Evolutionary conservation across 148 eudicot genomes (phyloP).

Genomic region (Arbutus unedo): DNA sequence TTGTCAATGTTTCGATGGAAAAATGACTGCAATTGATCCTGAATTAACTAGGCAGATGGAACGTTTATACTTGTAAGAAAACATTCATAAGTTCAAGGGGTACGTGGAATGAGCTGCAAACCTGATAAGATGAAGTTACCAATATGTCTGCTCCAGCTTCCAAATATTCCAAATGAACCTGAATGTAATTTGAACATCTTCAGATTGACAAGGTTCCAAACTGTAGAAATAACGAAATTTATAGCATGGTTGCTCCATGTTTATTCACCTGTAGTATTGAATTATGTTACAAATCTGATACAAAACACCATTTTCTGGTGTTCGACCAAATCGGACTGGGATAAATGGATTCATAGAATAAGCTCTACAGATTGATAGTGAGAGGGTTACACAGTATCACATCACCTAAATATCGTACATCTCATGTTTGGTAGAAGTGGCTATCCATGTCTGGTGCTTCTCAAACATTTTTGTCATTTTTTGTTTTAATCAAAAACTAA

Average conservation of each 20-base stretch:
- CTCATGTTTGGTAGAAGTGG: background rate
- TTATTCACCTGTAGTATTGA: background rate
- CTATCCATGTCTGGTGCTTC: background rate
- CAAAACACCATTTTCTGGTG: background rate
- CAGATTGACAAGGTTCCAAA: slow-evolving; percentile 7
- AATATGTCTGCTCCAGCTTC: slow-evolving; percentile 89
- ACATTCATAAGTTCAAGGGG: background rate
- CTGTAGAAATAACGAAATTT: background rate
- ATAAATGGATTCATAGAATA: background rate
- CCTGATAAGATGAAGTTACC: slow-evolving; percentile 88
- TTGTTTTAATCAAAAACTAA: no score
- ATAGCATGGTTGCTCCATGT: background rate
- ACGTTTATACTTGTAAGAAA: background rate
- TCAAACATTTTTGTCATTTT: no score
- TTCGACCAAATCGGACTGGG: background rate
- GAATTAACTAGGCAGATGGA: background rate
- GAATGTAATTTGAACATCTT: background rate
- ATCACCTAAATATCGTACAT: background rate
- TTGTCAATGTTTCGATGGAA: background rate
- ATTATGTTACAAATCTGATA: background rate
- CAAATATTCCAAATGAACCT: slow-evolving; percentile 90
- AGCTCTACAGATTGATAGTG: background rate
- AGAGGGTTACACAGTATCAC: background rate
- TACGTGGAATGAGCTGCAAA: slow-evolving; percentile 16
- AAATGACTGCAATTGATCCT: background rate